Evolutionary conservation across 352 stramenopile genomes (phyloP).

Genomic region (Phytophthora colocasiae): DNA sequence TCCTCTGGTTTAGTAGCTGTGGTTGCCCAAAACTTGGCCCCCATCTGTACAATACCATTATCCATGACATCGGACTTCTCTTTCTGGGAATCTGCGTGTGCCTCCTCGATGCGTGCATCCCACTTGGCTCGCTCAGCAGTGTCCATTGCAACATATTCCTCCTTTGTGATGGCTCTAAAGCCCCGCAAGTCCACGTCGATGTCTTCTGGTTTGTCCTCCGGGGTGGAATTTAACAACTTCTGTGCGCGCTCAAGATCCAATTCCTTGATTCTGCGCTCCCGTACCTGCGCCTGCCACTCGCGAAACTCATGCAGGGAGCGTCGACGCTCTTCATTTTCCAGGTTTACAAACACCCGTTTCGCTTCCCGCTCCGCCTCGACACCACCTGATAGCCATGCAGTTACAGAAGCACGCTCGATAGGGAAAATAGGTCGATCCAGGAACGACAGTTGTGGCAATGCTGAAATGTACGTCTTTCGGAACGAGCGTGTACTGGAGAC

Average conservation of each 20-base stretch:
- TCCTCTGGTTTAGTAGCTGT: conserved; percentile 4
- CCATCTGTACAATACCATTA: conserved; percentile 53
- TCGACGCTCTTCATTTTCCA: conserved; percentile 76
- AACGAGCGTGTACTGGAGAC: conserved; percentile 94
- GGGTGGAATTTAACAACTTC: conserved; percentile 39
- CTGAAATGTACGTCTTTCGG: conserved; percentile 92
- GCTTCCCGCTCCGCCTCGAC: conserved; percentile 88
- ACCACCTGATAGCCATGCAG: conserved; percentile 90
- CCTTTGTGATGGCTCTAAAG: conserved; percentile 71
- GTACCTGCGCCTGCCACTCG: conserved; percentile 77
- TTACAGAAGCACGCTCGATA: conserved; percentile 83
- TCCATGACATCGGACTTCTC: conserved; percentile 49
- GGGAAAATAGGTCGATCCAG: conserved; percentile 96
- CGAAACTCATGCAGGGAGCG: conserved; percentile 79
- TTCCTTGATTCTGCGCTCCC: conserved; percentile 66
- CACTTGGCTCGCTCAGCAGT: conserved; percentile 55
- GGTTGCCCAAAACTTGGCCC: conserved; percentile 59
- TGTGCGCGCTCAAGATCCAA: conserved; percentile 54
- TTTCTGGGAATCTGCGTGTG: conserved; percentile 48
- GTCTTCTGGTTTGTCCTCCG: conserved; percentile 27
- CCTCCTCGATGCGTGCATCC: conserved; percentile 65
- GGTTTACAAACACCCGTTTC: conserved; percentile 75
- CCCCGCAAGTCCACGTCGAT: conserved; percentile 45
- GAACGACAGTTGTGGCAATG: conserved; percentile 86
- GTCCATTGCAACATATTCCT: conserved; percentile 62